phyloP scores from a whole-genome alignment of 306 rosid species.

The Corylus americana region DNA sequence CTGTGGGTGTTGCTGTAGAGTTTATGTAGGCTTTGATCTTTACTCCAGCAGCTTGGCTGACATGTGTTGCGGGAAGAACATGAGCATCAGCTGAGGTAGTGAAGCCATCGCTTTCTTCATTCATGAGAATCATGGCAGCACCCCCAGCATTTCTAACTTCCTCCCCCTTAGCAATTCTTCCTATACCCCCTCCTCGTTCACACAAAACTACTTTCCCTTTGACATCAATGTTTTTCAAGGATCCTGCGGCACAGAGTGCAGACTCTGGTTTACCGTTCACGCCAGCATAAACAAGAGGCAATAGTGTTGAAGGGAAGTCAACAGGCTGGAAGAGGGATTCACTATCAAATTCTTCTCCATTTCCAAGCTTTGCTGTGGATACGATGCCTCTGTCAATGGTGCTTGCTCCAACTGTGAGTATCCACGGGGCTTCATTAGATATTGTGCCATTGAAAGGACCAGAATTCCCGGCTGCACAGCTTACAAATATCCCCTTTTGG shows the following conservation, averaged over 20 bases:
- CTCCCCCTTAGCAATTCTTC: conserved; percentile 54
- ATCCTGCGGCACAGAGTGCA: conserved; percentile 48
- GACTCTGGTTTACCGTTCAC: conserved; percentile 46
- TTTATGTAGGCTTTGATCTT: conserved; percentile 59
- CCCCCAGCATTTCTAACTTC: conserved; percentile 70
- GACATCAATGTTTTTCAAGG: conserved; percentile 41
- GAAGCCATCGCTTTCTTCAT: conserved; percentile 45
- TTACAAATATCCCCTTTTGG: conserved; percentile 71
- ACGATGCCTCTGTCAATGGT: conserved; percentile 55
- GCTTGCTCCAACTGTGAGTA: conserved; percentile 68
- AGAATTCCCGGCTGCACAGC: conserved; percentile 60
- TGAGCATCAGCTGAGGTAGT: conserved; percentile 58
- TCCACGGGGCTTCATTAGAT: conserved; percentile 78
- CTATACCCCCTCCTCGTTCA: conserved; percentile 62
- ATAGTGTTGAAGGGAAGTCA: conserved; percentile 30
- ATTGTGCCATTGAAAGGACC: conserved; percentile 52
- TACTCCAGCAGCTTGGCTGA: conserved; percentile 55
- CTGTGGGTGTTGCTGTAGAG: conserved; percentile 54
- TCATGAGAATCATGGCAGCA: conserved; percentile 63
- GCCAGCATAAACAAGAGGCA: conserved; percentile 61
- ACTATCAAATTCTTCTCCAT: conserved; percentile 42
- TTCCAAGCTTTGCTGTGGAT: conserved; percentile 50
- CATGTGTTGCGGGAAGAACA: conserved; percentile 64
- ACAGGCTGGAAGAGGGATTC: conserved; percentile 53
- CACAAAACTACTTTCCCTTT: conserved; percentile 61